phyloP scores from a whole-genome alignment of 495 filamentous ascomycete species.

The Penicillium taxi region DNA sequence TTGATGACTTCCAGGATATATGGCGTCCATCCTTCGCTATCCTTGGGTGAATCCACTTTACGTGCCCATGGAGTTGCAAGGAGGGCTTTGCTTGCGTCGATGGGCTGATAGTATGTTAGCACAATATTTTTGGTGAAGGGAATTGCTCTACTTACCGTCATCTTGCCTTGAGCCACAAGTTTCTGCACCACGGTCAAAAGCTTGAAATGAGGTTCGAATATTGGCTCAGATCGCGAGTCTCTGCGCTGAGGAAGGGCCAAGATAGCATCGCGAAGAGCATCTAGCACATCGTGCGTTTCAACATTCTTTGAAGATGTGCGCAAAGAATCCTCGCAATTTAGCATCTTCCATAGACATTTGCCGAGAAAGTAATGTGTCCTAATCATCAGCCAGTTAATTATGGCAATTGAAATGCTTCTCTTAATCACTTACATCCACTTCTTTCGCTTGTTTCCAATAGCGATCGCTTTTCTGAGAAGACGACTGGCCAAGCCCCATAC shows the following conservation, averaged over 20 bases:
- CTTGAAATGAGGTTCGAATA: conserved; percentile 95
- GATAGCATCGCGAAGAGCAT: conserved; percentile 66
- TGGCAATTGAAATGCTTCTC: neutral
- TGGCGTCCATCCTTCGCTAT: conserved; percentile 60
- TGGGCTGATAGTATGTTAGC: conserved; percentile 25
- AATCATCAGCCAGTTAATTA: conserved; percentile 7
- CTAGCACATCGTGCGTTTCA: conserved; percentile 52
- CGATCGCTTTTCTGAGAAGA: conserved; percentile 69
- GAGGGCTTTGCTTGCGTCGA: conserved; percentile 48
- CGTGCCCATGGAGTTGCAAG: conserved; percentile 47
- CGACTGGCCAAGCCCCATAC: conserved; percentile 80
- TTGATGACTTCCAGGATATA: conserved; percentile 68
- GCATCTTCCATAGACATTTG: conserved; percentile 97
- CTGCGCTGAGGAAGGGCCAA: conserved; percentile 71
- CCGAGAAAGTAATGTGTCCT: conserved; percentile 82
- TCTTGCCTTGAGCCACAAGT: conserved; percentile 45
- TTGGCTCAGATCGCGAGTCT: conserved; percentile 69
- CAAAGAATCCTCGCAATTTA: conserved; percentile 46
- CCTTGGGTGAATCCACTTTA: conserved; percentile 41
- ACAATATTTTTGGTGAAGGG: neutral
- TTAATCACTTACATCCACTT: conserved; percentile 66
- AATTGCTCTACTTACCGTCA: conserved; percentile 22
- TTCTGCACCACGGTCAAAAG: conserved; percentile 83
- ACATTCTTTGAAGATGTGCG: conserved; percentile 41
- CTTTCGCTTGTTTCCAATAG: conserved; percentile 64